Base-by-base conservation (phyloP, 2,329 filamentous ascomycete species). In the Cladosporium oxysporum region DNA sequence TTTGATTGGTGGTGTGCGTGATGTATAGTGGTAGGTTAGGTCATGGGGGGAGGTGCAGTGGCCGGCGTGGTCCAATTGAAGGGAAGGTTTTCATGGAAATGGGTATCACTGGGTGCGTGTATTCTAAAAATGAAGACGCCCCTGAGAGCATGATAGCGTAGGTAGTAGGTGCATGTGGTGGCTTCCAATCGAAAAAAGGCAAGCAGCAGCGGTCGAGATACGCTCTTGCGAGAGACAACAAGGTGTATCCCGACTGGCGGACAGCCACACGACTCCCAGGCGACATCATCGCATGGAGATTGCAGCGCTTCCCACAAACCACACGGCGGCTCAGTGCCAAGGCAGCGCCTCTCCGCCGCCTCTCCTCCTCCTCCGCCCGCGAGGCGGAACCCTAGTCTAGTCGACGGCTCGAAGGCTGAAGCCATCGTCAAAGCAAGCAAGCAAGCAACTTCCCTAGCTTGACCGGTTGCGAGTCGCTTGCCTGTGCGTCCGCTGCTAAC, bases 261-360 rank as follows among this genome's bases (percentile, higher is more conserved):
- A 28, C 28, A 31, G 50, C 28, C 50, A 53, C 50, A 53, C 47
- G 21, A 16, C 47, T 28, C 47, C 21, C 47, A 50, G 21, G 47
- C 47, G 28, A 11, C 23, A 50, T 28, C 23, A 26, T 26, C 23
- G 23, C 23, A 26, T 3, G 3, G 23, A n/a, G n/a, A 50, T 28
- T 50, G 47, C 23, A 50, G 11, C 10, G 16, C 47, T 10, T 7
- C 49, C 21, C 49, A 16, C 49, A 29, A 26, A 29, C 49, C 26
- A 52, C 50, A 55, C 52, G 18, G 28, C 28, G 52, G 52, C 52
- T n/a, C 52, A 21, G 16, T 33, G 52, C 52, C 52, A 55, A 55
- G 52, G 16, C 16, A 16, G 23, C 52, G 52, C 26, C 28, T 55
- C 16, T 55, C 52, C 52, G 52, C 52, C 49, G 49, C 49, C 29